Conservation (phyloP, 2,329 filamentous ascomycete species). For the Colletotrichum shisoi region DNA sequence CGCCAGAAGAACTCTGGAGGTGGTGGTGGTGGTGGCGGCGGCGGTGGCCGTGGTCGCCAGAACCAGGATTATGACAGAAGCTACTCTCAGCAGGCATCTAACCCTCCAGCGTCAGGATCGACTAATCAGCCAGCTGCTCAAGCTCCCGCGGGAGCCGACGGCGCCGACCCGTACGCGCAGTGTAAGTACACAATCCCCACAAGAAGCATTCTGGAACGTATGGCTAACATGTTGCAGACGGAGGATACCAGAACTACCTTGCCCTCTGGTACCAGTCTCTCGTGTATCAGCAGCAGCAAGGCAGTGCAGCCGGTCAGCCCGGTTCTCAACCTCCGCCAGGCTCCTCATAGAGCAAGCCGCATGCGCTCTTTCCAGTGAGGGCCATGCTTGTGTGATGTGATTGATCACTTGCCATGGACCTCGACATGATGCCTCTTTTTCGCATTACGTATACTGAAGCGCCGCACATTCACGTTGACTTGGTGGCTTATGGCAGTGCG, state of each 20-base stretch:
- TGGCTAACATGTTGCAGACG: constrained; percentile 61
- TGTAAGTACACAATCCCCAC: constrained; percentile 60
- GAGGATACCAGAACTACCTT: constrained; percentile 82
- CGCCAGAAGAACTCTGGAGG: constrained; percentile 64
- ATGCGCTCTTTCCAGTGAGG: constrained; percentile 30
- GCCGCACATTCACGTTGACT: constrained; percentile 36
- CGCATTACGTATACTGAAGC: constrained; percentile 37
- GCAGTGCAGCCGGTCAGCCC: constrained; percentile 47
- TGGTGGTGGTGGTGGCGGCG: constrained; percentile 54
- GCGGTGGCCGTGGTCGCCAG: constrained; percentile 53
- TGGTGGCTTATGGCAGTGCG: constrained; percentile 22
- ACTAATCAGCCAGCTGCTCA: constrained; percentile 55
- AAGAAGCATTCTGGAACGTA: neutral
- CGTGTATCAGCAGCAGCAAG: constrained; percentile 54
- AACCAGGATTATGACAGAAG: constrained; percentile 64
- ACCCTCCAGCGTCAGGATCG: constrained; percentile 44
- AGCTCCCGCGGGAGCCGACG: constrained; percentile 58
- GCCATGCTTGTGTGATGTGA: constrained; percentile 40
- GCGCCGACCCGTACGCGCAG: constrained; percentile 75
- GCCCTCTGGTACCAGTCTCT: constrained; percentile 81
- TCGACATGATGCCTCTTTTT: constrained; percentile 40
- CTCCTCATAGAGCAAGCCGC: constrained; percentile 31
- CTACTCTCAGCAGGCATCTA: constrained; percentile 59
- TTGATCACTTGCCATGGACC: constrained; percentile 39
- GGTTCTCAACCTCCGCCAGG: constrained; percentile 37